phyloP scores from a whole-genome alignment of 78 protist species.

The Guillardia theta region DNA sequence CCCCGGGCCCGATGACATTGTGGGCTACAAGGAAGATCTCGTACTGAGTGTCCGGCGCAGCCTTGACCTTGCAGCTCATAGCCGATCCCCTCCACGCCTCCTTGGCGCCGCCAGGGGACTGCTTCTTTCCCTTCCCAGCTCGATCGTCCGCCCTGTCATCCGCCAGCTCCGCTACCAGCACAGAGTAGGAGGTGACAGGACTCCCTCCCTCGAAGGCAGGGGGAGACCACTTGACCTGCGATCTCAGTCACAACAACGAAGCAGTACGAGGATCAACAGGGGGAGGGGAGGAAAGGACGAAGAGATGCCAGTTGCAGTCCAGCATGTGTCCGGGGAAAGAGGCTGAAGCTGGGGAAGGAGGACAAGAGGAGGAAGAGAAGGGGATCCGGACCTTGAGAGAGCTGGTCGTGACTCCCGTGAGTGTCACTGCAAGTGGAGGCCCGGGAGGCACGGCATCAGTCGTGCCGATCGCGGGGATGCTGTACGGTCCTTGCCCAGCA shows the following conservation, averaged over 20 bases:
- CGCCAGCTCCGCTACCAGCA: background rate
- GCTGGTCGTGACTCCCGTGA: background rate
- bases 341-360: too few species aligned
- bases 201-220: background rate
- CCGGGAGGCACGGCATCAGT: background rate
- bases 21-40: background rate
- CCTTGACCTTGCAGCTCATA: background rate
- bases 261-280: too few species aligned
- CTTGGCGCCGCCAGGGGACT: background rate
- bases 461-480: background rate
- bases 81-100: background rate
- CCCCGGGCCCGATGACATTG: background rate
- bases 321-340: too few species aligned
- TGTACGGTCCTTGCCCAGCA: background rate
- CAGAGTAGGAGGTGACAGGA: background rate
- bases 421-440: background rate
- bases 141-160: background rate
- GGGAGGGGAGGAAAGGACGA: too few species aligned
- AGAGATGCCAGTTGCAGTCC: too few species aligned
- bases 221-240: background rate
- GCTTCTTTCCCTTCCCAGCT: background rate
- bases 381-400: too few species aligned
- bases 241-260: too few species aligned
- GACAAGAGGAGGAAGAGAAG: too few species aligned
- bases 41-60: background rate